Conservation (phyloP, 2,329 filamentous ascomycete species). For the Epicoccum sorghinum region DNA sequence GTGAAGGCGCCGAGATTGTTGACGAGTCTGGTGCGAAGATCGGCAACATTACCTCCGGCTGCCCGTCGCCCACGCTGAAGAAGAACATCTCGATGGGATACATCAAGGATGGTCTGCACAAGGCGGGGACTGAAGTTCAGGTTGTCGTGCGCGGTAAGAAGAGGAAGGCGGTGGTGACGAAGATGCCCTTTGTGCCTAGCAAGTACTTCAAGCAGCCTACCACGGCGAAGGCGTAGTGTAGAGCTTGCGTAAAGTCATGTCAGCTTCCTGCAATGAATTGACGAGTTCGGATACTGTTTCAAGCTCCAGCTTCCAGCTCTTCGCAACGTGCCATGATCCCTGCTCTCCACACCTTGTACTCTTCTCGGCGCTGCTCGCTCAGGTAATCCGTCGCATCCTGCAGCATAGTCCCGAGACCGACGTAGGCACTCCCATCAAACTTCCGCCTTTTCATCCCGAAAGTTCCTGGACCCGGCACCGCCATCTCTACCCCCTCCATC, state of each 20-base stretch:
- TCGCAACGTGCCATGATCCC: constrained; percentile 63
- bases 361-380: constrained; percentile 65
- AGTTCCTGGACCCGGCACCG: constrained; percentile 31
- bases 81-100: constrained; percentile 98
- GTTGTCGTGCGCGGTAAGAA: constrained; percentile 78
- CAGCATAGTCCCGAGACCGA: constrained; percentile 70
- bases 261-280: not conserved
- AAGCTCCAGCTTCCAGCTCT: constrained; percentile 48
- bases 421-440: constrained; percentile 52
- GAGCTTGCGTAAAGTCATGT: not conserved
- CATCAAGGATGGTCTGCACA: constrained; percentile 79
- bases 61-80: constrained; percentile 82
- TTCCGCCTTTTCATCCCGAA: constrained; percentile 46
- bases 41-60: constrained; percentile 85
- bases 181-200: constrained; percentile 86
- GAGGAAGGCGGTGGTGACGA: constrained; percentile 75
- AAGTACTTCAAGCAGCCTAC: constrained; percentile 68
- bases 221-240: constrained; percentile 29
- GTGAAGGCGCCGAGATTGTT: constrained; percentile 85
- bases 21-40: constrained; percentile 68
- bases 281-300: not conserved
- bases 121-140: constrained; percentile 79
- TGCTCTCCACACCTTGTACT: constrained; percentile 70
- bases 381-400: constrained; percentile 76
- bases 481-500: constrained; percentile 36